phyloP scores from a whole-genome alignment of 2,329 filamentous ascomycete species.

The Venturia asperata region DNA sequence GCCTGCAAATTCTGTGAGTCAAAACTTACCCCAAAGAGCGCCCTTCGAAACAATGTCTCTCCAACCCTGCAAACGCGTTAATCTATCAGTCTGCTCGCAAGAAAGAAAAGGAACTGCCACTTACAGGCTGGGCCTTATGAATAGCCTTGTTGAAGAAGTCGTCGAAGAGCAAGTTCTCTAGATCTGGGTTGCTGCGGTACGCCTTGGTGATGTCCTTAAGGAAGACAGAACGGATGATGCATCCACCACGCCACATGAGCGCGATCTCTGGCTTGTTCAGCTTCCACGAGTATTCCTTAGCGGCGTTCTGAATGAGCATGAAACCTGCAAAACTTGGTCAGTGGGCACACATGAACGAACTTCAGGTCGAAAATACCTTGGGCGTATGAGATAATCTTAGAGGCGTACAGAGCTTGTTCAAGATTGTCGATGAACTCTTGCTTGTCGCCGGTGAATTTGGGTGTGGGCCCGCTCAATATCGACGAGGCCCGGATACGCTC shows the following conservation, averaged over 20 bases:
- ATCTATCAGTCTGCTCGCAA: too few relatives aligned
- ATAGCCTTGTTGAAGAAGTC: slow-evolving; percentile 99
- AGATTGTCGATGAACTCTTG: slow-evolving; percentile 92
- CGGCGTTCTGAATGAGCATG: slow-evolving; percentile 99
- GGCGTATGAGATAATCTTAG: slow-evolving; percentile 99
- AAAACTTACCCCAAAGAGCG: slow-evolving; percentile 64
- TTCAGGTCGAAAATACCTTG: too few relatives aligned
- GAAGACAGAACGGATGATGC: slow-evolving; percentile 99
- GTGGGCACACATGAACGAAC: too few relatives aligned
- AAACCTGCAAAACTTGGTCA: slow-evolving; percentile 52
- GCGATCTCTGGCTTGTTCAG: slow-evolving; percentile 99
- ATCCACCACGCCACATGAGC: slow-evolving; percentile 99
- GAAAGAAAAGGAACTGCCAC: too few relatives aligned
- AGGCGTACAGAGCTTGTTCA: slow-evolving; percentile 97
- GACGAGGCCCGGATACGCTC: slow-evolving; percentile 79
- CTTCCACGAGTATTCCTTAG: slow-evolving; percentile 85
- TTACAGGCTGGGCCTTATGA: slow-evolving; percentile 69
- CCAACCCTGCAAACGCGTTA: slow-evolving; percentile 27
- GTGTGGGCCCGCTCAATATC: slow-evolving; percentile 70
- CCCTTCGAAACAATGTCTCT: slow-evolving; percentile 73
- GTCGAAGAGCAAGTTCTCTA: slow-evolving; percentile 97
- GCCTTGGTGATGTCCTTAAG: slow-evolving; percentile 98
- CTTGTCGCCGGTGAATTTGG: slow-evolving; percentile 82
- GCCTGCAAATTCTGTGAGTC: too few relatives aligned
- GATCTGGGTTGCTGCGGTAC: slow-evolving; percentile 87